Conservation (phyloP, 2,329 filamentous ascomycete genomes). For the Penicillium sp. region DNA sequence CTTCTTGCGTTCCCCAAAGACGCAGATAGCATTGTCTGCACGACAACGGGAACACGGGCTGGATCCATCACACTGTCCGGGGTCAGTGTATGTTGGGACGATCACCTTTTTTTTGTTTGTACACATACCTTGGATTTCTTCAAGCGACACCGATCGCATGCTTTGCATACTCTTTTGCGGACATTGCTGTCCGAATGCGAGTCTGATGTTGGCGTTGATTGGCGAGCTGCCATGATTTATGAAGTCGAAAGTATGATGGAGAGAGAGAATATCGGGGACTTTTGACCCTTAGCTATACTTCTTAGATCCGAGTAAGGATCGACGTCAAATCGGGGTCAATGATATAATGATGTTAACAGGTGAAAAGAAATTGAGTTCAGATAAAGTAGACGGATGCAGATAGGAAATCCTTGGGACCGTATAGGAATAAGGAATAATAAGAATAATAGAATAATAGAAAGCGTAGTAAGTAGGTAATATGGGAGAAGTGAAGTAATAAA, state of each 20-base stretch:
- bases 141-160: conserved; percentile 56
- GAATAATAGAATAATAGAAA: too few species aligned
- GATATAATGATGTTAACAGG: conserved; percentile 20
- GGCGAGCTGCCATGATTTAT: conserved; percentile 32
- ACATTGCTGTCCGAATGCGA: conserved; percentile 41
- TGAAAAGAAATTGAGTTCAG: conserved; percentile 10
- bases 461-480: not conserved
- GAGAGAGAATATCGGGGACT: conserved; percentile 1
- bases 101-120: conserved; percentile 5
- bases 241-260: not conserved
- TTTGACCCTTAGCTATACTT: conserved; percentile 18
- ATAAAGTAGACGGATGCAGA: conserved; percentile 3
- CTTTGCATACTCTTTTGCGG: conserved; percentile 58
- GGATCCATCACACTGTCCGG: conserved; percentile 49
- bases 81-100: conserved; percentile 21
- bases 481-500: not conserved
- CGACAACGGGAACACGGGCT: conserved; percentile 55
- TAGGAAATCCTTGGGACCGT: not conserved
- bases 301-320: conserved; percentile 16
- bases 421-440: not conserved
- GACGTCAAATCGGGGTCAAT: conserved; percentile 23
- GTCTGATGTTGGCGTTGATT: conserved; percentile 35
- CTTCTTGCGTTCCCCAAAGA: conserved; percentile 59
- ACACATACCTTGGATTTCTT: conserved; percentile 57
- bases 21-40: conserved; percentile 56